phyloP scores from a whole-genome alignment of 768 basidiomycete species.

The Phallus indusiatus region DNA sequence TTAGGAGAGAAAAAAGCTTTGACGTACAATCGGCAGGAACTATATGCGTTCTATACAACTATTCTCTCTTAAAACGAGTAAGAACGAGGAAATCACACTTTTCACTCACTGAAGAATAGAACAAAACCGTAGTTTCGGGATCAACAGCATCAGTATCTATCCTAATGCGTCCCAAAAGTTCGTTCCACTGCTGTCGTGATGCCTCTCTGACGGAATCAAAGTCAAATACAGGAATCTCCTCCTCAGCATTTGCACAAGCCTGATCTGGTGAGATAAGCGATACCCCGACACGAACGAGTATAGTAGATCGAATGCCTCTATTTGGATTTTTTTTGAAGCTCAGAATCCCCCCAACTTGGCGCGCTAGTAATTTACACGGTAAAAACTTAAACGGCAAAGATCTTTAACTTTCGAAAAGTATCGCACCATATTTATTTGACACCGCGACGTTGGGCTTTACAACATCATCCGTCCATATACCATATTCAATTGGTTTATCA shows the following conservation, averaged over 20 bases:
- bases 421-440: conserved; percentile 41
- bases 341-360: conserved; percentile 44
- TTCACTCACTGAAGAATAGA: conserved; percentile 47
- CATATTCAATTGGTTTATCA: conserved; percentile 40
- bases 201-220: conserved; percentile 39
- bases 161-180: conserved; percentile 43
- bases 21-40: conserved; percentile 50
- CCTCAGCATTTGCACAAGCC: conserved; percentile 51
- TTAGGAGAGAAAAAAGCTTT: neutral
- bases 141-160: conserved; percentile 41
- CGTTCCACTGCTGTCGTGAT: conserved; percentile 44
- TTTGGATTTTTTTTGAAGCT: conserved; percentile 37
- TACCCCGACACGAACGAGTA: conserved; percentile 55
- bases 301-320: conserved; percentile 25
- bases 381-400: neutral
- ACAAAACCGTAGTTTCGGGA: conserved; percentile 39
- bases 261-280: conserved; percentile 53
- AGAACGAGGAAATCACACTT: neutral
- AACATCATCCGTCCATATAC: conserved; percentile 42
- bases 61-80: neutral
- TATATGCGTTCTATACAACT: conserved; percentile 55
- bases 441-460: conserved; percentile 36
- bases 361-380: conserved; percentile 30
- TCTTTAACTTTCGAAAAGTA: conserved; percentile 16
- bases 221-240: conserved; percentile 50